Evolutionary conservation across 305 asterid genomes (phyloP), one percentile per base, ranked within the genome.

Genomic region (Solanum chacoense): DNA sequence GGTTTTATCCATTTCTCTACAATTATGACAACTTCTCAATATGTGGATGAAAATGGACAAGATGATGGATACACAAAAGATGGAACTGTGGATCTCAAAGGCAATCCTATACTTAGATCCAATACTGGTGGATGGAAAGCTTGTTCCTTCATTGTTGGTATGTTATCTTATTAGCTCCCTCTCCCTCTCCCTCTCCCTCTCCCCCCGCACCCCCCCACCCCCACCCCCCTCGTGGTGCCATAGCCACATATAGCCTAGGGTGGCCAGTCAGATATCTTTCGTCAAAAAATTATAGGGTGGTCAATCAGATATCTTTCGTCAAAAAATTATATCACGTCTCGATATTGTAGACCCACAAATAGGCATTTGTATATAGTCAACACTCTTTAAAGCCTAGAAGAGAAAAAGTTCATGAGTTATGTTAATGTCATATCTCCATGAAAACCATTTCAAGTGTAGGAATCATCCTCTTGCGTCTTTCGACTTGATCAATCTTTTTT

Each of bases 61-160:
- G 69, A 91, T 73, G 95, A 91, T 86, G 95, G 93, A n/a, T 96
- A 93, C 90, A 94, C 98, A 77, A 40, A 93, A 88, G 99, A 96
- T 90, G 99, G 99, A 1, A 96, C 96, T 8, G 96, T 96, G 50
- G 98, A 96, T 91, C 95, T 96, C 67, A 93, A 88, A 91, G 99
- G 97, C 55, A 95, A 94, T 81, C 97, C 99, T 9, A 71, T 94
- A 67, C 98, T 95, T 77, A 91, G 97, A 93, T 94, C 97, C 79
- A 94, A 94, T 80, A 92, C 92, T 11, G 99, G 99, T 87, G 94
- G 99, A 88, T 96, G 99, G 99, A 95, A 90, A n/a, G 98, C 99
- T 89, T 96, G 99, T 87, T 93, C 90, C 92, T 96, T 96, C 59
- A 88, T 96, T 89, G 97, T 96, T 40, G 99, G 99, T 94, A 92